Percentiles rank a stretch among this genome's conserved stretches.
phyloP scores from a whole-genome alignment of 164 flowering plant species.

The Stephania cephalantha region DNA sequence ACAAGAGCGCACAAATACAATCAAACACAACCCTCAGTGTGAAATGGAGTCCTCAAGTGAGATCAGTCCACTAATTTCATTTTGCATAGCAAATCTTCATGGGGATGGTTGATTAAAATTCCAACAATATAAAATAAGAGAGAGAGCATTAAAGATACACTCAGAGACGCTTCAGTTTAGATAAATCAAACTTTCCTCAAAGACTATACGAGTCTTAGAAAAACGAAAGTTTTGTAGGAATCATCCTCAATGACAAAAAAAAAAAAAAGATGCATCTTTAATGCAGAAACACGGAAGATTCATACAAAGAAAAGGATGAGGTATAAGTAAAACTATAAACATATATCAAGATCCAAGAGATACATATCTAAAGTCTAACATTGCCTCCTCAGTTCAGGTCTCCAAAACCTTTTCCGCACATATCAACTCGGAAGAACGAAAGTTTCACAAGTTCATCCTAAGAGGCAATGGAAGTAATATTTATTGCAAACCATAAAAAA shows the following conservation, averaged over 20 bases:
- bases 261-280: background rate
- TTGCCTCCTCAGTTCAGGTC: conserved; percentile 15
- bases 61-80: conserved; percentile 15
- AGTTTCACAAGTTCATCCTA: background rate
- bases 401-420: conserved; percentile 10
- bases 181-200: background rate
- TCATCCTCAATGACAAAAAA: background rate
- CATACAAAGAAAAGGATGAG: background rate
- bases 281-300: background rate
- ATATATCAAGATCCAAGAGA: too few species aligned
- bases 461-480: too few species aligned
- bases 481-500: background rate
- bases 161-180: background rate
- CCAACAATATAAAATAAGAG: background rate
- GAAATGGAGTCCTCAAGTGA: conserved; percentile 4
- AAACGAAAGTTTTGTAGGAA: background rate
- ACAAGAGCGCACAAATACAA: background rate
- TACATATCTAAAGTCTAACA: background rate
- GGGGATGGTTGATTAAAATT: background rate
- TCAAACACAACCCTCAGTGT: conserved; percentile 13
- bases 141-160: background rate
- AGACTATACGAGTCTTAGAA: background rate
- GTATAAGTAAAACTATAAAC: background rate
- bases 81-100: conserved; percentile 3
- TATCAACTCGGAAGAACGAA: conserved; percentile 11